Conservation (phyloP, 306 rosid genomes). For the Corylus heterophylla region DNA sequence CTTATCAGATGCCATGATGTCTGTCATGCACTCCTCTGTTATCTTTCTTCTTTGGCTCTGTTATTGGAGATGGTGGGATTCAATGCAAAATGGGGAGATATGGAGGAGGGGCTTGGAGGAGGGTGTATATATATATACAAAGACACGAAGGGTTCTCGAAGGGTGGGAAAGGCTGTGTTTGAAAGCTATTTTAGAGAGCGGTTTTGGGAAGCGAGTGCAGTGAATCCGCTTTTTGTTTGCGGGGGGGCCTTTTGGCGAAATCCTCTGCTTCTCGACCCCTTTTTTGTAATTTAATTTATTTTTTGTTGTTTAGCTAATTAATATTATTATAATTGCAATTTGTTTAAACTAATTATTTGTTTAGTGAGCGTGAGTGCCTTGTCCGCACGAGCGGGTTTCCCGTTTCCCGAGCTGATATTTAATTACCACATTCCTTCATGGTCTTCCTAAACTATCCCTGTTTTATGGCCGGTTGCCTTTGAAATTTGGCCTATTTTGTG, state of each 20-base stretch:
- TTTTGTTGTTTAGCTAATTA: conserved; percentile 32
- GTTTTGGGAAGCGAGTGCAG: conserved; percentile 59
- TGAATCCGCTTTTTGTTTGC: conserved; percentile 36
- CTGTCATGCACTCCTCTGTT: not conserved
- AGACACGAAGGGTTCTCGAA: conserved; percentile 51
- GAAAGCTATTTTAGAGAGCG: conserved; percentile 58
- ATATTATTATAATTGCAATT: not conserved
- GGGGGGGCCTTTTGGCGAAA: conserved; percentile 24
- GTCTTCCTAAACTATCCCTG: not conserved
- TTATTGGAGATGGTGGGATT: not conserved
- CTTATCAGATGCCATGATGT: conserved; percentile 69
- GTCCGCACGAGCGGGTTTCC: conserved; percentile 77
- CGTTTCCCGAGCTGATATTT: conserved; percentile 49
- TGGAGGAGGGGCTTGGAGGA: conserved; percentile 6
- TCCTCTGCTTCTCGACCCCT: conserved; percentile 42
- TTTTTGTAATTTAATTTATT: conserved; percentile 39
- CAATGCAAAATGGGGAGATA: conserved; percentile 1
- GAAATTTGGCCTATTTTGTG: no score
- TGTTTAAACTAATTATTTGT: conserved; percentile 14
- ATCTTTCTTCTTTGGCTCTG: not conserved
- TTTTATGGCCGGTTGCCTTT: not conserved
- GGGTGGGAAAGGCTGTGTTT: conserved; percentile 44
- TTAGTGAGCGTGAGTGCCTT: conserved; percentile 47
- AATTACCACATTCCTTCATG: conserved; percentile 5
- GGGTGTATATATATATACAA: conserved; percentile 31